Base-by-base conservation (phyloP, 441 rosid species). In the Breynia disticha region DNA sequence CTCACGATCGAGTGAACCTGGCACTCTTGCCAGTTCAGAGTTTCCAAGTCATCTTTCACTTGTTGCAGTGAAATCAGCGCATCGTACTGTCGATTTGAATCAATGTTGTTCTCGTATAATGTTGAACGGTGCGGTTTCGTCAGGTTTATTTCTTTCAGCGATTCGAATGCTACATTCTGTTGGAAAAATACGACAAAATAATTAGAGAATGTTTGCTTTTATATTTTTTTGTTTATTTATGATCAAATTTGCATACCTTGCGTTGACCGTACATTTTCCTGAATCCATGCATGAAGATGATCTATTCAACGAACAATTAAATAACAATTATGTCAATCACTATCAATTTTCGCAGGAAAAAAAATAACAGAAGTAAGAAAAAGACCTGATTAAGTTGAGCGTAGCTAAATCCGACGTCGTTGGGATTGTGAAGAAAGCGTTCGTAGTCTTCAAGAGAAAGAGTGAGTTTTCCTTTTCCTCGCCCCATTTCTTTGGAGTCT, bases 241-340 rank as follows among this genome's bases (percentile, higher is more conserved):
- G n/a, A n/a, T n/a, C n/a, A n/a, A n/a, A n/a, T n/a, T n/a, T n/a
- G 35, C 49, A 43, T 54, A 50, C 67, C 61, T 54, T 48, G 16
- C 22, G 57, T 7, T 59, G 57, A 38, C 20, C 54, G 57, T 49
- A 57, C 41, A 54, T 38, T 50, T 54, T 67, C 22, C 16, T 49
- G 64, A 67, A 67, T 62, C 72, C 54, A 14, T 58, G 57, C 24
- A 62, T 22, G 5, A 46, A 54, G 37, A 67, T 62, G 14, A 54
- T 48, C 67, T 64, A 16, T 7, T 1, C 6, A 43, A 22, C 16
- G 43, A 41, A 18, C 13, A 42, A n/a, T 16, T 18, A 24, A 7
- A 19, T 2, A 4, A 47, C 5, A 0, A 5, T n/a, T n/a, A n/a
- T n/a, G n/a, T n/a, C n/a, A n/a, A n/a, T n/a, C n/a, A n/a, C n/a